Base-by-base conservation (phyloP, 495 filamentous ascomycete genomes). In the Xylaria curta region DNA sequence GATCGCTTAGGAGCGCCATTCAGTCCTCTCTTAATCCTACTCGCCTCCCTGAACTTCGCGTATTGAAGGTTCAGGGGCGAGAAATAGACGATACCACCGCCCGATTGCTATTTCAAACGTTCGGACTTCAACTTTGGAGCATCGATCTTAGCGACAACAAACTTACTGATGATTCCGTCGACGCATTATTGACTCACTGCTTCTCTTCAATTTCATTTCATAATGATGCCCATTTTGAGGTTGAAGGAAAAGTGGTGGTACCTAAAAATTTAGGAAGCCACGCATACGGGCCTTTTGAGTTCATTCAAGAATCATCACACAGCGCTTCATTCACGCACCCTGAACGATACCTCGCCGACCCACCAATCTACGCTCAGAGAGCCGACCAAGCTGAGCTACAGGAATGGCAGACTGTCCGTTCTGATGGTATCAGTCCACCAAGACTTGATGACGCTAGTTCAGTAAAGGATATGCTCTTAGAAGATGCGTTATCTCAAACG, bases 91-190 rank as follows among this genome's bases (percentile, higher is more conserved):
- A 84, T 47, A 7, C 40, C 4, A 75, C 75, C 0, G 79, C 78
- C 0, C 54, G 33, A 19, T 33, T 78, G 19, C 72, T 86, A 19
- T 72, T 83, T 56, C 40, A 66, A 53, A 53, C 73, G 0, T 82
- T 85, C 47, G 28, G 67, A 24, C 58, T 66, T 10, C 82, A 80
- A 26, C 66, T 86, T 24, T 86, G 84, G 85, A 84, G 85, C 66
- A 66, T 87, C 12, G 83, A 87, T 47, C 69, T 87, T 1, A 84
- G 81, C 70, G 36, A 78, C n/a, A 87, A 86, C 66, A 78, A 73
- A 8, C 68, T 86, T 13, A 77, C 81, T 0, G 81, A 85, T 71
- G 67, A 38, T 10, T 56, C 78, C 15, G 61, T 84, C n/a, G 65
- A 80, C 19, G 10, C 36, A 7, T 53, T 84, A 26, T 62, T 72